phyloP scores from a whole-genome alignment of 495 filamentous ascomycete genomes.

The Penicillium fimorum region DNA sequence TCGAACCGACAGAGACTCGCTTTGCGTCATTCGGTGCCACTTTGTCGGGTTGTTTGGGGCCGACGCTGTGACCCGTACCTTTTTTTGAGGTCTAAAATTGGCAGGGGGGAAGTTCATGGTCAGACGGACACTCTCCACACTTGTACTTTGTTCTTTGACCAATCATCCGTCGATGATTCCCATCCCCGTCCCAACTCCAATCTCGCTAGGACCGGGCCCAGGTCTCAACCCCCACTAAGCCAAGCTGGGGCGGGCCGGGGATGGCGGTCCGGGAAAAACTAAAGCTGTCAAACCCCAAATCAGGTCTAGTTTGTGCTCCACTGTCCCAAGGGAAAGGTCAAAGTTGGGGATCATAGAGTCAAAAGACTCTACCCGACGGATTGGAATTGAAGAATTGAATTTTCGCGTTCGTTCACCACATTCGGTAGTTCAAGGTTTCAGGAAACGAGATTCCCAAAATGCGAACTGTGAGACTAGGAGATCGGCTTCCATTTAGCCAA shows the following conservation, averaged over 20 bases:
- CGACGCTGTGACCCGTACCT: conserved; percentile 2
- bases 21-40: conserved; percentile 15
- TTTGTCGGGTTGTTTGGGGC: conserved; percentile 4
- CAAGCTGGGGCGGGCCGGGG: conserved; percentile 25
- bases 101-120: conserved; percentile 15
- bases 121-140: conserved; percentile 3
- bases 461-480: background rate
- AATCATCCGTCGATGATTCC: background rate
- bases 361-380: background rate
- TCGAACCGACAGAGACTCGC: conserved; percentile 11
- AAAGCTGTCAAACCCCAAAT: conserved; percentile 28
- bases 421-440: background rate
- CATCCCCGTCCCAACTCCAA: background rate
- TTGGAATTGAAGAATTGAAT: background rate
- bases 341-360: conserved; percentile 23
- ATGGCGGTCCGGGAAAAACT: conserved; percentile 24
- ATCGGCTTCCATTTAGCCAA: background rate
- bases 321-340: conserved; percentile 17
- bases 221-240: conserved; percentile 6
- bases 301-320: conserved; percentile 7
- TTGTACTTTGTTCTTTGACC: conserved; percentile 7
- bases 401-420: background rate
- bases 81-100: conserved; percentile 4
- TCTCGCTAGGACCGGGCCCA: conserved; percentile 12
- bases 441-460: background rate